Conservation (phyloP, 169 alveolate species). For the Plasmodium sp. region DNA sequence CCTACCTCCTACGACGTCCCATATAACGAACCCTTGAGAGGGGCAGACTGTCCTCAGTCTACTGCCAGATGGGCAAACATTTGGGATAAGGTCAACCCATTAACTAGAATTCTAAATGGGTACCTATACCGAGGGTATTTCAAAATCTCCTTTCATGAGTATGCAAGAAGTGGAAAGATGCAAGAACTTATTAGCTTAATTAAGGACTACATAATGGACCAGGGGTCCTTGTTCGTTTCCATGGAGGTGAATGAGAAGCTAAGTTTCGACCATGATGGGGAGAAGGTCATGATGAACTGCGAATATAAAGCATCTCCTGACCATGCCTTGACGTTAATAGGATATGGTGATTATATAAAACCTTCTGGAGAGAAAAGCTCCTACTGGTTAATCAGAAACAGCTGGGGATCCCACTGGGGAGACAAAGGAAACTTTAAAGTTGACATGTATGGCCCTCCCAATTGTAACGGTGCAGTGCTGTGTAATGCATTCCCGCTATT, state of each 20-base stretch:
- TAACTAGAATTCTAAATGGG: slow-evolving; percentile 15
- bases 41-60: slow-evolving; percentile 30
- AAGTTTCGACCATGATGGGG: slow-evolving; percentile 77
- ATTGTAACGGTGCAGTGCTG: slow-evolving; percentile 61
- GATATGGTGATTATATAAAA: slow-evolving; percentile 73
- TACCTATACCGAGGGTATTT: slow-evolving; percentile 35
- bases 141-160: slow-evolving; percentile 42
- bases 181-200: slow-evolving; percentile 54
- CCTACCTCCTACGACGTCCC: slow-evolving; percentile 67
- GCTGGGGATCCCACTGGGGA: slow-evolving; percentile 71
- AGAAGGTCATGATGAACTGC: slow-evolving; percentile 67
- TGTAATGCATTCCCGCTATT: slow-evolving; percentile 66
- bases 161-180: slow-evolving; percentile 4
- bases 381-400: slow-evolving; percentile 57
- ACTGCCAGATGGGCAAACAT: slow-evolving; percentile 22
- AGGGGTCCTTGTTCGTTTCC: slow-evolving; percentile 71
- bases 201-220: slow-evolving; percentile 73
- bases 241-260: slow-evolving; percentile 58
- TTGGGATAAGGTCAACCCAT: slow-evolving; percentile 22
- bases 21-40: slow-evolving; percentile 44
- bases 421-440: slow-evolving; percentile 50
- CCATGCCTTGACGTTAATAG: slow-evolving; percentile 76
- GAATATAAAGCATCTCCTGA: slow-evolving; percentile 51
- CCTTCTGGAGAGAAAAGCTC: slow-evolving; percentile 55
- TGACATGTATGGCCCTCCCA: slow-evolving; percentile 60